These are phyloP conservation scores for Myxozyma udenii DNA, from an alignment of 805 yeast species.

Conservation along the genomic window DNA sequence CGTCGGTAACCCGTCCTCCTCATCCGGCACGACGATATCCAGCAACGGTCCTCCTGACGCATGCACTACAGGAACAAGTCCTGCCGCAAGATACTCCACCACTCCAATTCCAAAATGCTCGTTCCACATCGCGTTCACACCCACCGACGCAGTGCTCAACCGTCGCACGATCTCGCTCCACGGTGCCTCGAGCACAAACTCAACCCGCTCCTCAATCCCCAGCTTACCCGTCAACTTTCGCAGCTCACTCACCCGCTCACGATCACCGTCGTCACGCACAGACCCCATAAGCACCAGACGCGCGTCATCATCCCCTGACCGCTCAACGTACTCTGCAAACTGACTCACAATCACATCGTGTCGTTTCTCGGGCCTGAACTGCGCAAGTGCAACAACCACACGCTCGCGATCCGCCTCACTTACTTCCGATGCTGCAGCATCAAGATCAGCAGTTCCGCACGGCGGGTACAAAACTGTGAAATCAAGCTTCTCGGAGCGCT, in stretches of 20 bases:
- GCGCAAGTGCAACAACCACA: conserved; percentile 67
- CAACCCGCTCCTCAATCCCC: conserved; percentile 45
- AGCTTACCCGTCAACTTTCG: conserved; percentile 45
- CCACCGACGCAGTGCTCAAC: conserved; percentile 60
- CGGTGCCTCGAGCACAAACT: conserved; percentile 70
- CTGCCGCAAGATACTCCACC: conserved; percentile 85
- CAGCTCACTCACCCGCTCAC: conserved; percentile 53
- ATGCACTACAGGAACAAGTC: conserved; percentile 84
- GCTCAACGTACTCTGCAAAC: conserved; percentile 50
- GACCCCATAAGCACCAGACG: conserved; percentile 78
- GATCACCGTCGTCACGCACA: conserved; percentile 68
- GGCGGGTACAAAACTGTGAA: conserved; percentile 77
- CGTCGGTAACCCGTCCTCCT: conserved; percentile 47
- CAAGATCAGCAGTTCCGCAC: conserved; percentile 60
- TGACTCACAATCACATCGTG: conserved; percentile 67
- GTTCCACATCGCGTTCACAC: conserved; percentile 98
- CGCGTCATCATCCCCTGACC: conserved; percentile 1
- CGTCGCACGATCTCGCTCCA: conserved; percentile 58
- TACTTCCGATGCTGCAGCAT: conserved; percentile 24
- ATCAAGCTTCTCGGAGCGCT: conserved; percentile 34
- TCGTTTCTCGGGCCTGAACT: conserved; percentile 92
- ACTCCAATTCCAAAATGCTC: conserved; percentile 98
- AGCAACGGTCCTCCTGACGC: conserved; percentile 92
- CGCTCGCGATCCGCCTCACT: conserved; percentile 26
- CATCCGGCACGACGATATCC: conserved; percentile 64